Conservation (phyloP, 352 stramenopile species). For the Blastocystis sp. region DNA sequence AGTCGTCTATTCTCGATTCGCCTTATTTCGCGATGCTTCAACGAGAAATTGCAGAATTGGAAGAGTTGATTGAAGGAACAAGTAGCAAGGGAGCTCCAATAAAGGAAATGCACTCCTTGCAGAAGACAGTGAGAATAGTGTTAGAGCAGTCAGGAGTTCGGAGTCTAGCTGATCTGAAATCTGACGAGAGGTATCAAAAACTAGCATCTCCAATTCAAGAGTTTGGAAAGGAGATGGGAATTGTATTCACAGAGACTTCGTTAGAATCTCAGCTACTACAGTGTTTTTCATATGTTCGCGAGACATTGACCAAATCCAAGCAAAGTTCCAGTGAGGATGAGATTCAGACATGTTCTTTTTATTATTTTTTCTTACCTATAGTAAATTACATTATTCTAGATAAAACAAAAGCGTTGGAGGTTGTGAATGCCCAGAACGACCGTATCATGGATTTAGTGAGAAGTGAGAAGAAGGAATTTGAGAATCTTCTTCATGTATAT, state of each 20-base stretch:
- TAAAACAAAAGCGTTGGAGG: background rate
- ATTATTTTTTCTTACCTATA: background rate
- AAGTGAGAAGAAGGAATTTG: constrained; percentile 1
- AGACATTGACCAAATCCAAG: background rate
- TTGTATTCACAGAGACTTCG: background rate
- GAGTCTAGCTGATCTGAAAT: background rate
- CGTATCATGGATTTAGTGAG: background rate
- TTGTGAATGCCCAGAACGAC: constrained; percentile 13
- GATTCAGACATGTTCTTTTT: background rate
- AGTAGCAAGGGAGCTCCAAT: background rate
- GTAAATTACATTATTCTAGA: background rate
- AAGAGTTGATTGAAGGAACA: background rate
- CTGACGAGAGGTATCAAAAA: background rate
- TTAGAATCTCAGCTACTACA: background rate
- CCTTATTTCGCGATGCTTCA: constrained; percentile 11
- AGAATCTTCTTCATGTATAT: background rate
- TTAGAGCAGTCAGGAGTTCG: background rate
- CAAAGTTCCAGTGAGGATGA: too few species aligned
- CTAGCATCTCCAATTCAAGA: background rate
- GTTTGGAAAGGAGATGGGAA: background rate
- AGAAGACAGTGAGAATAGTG: background rate
- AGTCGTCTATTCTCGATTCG: background rate
- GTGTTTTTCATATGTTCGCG: background rate
- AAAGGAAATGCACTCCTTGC: background rate
- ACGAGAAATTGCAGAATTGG: background rate